These are phyloP conservation scores for Xylaria cubensis DNA, from an alignment of 495 filamentous ascomycete genomes.

Conservation along the genomic window DNA sequence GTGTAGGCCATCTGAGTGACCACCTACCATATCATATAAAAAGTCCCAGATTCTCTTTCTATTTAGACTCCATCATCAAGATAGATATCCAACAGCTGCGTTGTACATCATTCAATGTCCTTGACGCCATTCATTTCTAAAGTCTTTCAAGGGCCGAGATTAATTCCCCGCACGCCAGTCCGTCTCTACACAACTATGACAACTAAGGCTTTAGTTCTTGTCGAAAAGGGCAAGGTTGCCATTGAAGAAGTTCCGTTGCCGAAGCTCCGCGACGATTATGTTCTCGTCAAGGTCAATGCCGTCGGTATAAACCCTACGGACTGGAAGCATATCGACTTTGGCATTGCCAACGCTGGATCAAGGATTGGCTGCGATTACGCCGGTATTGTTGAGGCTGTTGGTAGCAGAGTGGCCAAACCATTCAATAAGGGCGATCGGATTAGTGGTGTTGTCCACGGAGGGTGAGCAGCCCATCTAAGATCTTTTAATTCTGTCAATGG, in stretches of 20 bases:
- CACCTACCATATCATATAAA: background rate
- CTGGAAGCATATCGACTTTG: slow-evolving; percentile 58
- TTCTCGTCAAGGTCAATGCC: slow-evolving; percentile 57
- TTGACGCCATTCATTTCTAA: background rate
- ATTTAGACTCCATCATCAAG: background rate
- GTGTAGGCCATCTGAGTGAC: background rate
- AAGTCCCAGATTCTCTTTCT: background rate
- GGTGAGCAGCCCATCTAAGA: slow-evolving; percentile 30
- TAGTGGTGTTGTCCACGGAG: slow-evolving; percentile 45
- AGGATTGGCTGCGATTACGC: slow-evolving; percentile 43
- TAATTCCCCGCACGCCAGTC: background rate
- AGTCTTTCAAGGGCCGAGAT: background rate
- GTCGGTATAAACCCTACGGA: slow-evolving; percentile 64
- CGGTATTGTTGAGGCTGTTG: slow-evolving; percentile 47
- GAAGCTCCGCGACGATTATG: slow-evolving; percentile 48
- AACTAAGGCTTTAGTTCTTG: background rate
- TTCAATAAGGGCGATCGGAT: slow-evolving; percentile 47
- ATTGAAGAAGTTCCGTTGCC: slow-evolving; percentile 38
- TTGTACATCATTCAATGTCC: background rate
- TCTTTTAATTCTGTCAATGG: background rate
- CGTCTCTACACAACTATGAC: background rate
- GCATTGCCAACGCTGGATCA: slow-evolving; percentile 16
- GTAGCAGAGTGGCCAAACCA: slow-evolving; percentile 38
- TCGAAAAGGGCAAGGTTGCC: background rate
- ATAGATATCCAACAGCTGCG: background rate